Evolutionary conservation across 768 basidiomycete genomes (phyloP), one percentile per base, ranked within the genome.

Genomic region (Leccinum disarticulatum): DNA sequence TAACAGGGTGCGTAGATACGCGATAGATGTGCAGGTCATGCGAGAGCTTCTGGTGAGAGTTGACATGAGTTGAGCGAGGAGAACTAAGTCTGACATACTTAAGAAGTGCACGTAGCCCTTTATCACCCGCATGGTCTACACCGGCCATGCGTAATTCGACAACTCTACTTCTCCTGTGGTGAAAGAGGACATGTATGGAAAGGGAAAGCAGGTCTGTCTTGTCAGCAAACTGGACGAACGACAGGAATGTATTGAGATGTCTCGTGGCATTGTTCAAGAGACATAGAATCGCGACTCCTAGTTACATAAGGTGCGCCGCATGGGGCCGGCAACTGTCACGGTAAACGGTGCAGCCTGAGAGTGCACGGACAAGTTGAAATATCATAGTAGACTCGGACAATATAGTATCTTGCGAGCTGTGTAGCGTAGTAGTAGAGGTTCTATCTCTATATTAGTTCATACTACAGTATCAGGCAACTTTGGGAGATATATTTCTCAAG

Each of bases 121-220:
- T 90, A 61, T 91, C 86, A 61, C 91, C 87, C 4, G 87, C 80
- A 13, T 64, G 66, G 47, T 81, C 80, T 31, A 90, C 68, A 0
- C 85, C 83, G 10, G 70, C 76, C n/a, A 82, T 68, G 91, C 92
- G 93, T 3, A 86, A 64, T 2, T 80, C 76, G 25, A 87, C 75
- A 3, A 95, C 30, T 30, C 8, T 80, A 13, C 88, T 84, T 62
- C 78, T 76, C 85, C 88, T 90, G 72, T 93, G 87, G 66, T 91
- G 90, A 7, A 95, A 77, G 15, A 95, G 81, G 31, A 93, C 76
- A 1, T 92, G 87, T 82, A 94, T 84, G 6, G 89, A 91, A 3
- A 84, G 80, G 6, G 88, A 85, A 41, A 92, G 76, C 0, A 79
- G 71, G 43, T 86, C 81, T 0, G 80, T 84, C 62, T 81, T 80